Evolutionary conservation across 2,329 filamentous ascomycete genomes (phyloP).

Genomic region (Magnaporthiopsis incrustans): DNA sequence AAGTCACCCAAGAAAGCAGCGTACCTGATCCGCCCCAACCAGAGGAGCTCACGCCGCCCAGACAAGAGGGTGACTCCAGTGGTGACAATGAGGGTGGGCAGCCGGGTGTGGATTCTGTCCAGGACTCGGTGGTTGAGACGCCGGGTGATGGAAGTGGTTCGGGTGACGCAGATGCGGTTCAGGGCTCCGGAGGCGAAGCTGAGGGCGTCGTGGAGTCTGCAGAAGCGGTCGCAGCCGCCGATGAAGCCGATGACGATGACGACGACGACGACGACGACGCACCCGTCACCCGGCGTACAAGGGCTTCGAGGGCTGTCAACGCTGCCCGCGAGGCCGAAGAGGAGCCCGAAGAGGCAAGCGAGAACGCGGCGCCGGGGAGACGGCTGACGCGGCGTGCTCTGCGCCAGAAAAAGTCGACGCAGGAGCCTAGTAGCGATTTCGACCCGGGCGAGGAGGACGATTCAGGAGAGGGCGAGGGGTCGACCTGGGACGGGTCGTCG

Average conservation of each 20-base stretch:
- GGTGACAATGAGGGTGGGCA: conserved; percentile 12
- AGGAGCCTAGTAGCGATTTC: conserved; percentile 53
- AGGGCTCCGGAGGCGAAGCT: conserved; percentile 18
- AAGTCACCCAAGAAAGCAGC: conserved; percentile 45
- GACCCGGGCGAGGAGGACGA: conserved; percentile 45
- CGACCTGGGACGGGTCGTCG: conserved; percentile 21
- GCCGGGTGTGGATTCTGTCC: not conserved
- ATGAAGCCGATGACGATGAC: conserved; percentile 15
- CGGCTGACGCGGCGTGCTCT: conserved; percentile 40
- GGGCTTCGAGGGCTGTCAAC: not conserved
- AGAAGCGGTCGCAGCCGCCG: not conserved
- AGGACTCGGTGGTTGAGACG: not conserved
- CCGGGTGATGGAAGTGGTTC: not conserved
- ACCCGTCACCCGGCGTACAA: conserved; percentile 37
- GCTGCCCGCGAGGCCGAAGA: conserved; percentile 20
- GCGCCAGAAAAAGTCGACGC: conserved; percentile 35
- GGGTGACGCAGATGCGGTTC: not conserved
- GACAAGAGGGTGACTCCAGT: conserved; percentile 9
- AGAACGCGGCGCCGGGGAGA: conserved; percentile 25
- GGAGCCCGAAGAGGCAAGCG: conserved; percentile 20
- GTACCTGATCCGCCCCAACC: conserved; percentile 13
- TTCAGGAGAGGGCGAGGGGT: conserved; percentile 45
- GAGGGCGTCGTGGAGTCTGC: conserved; percentile 13
- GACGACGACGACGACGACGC: conserved; percentile 28
- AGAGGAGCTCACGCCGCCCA: conserved; percentile 30